Evolutionary conservation across 2,329 filamentous ascomycete species (phyloP), one percentile per base, ranked within the genome.

Genomic region (Hymenoscyphus infarciens): DNA sequence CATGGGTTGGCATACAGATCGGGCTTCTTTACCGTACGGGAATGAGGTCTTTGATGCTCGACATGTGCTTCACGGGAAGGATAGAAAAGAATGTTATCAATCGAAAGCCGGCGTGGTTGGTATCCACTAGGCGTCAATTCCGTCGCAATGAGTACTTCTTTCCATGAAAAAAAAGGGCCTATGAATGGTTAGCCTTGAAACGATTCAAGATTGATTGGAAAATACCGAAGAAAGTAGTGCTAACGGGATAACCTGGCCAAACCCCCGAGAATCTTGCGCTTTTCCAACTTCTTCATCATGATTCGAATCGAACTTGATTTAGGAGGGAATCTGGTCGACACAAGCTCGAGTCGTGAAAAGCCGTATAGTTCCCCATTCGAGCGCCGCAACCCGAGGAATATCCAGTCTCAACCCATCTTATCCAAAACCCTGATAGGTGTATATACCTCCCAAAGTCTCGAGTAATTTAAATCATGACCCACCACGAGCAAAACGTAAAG

Each of bases 361-460:
- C 6, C 42, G 27, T 15, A 15, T 38, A 10, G 29, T 59, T 10
- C 57, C 57, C 57, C 57, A 59, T 8, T 3, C 19, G 33, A 59
- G 39, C 5, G 57, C 45, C 8, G 16, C 19, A 19, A 59, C n/a
- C 57, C 53, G 22, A n/a, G 29, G 56, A 16, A 52, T 29, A 31
- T 52, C 10, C 31, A 35, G 33, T 35, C 4, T 35, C 1, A 11
- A 27, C 25, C 33, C 3, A 11, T 15, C 10, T 11, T 15, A 35
- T 13, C 33, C 31, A 33, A 33, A 59, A 7, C 10, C 13, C 7
- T 13, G 16, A 16, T 35, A 6, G 10, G 19, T 39, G 33, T 27
- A 33, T 25, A 8, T 61, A 61, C 53, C 27, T 61, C 54, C 59
- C 59, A 52, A 22, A 39, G 25, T 61, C 10, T 56, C 16, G 54